Evolutionary conservation across 192 early-diverging fungal genomes (phyloP), one percentile per base, ranked within the genome.

Genomic region (Mortierella antarctica): DNA sequence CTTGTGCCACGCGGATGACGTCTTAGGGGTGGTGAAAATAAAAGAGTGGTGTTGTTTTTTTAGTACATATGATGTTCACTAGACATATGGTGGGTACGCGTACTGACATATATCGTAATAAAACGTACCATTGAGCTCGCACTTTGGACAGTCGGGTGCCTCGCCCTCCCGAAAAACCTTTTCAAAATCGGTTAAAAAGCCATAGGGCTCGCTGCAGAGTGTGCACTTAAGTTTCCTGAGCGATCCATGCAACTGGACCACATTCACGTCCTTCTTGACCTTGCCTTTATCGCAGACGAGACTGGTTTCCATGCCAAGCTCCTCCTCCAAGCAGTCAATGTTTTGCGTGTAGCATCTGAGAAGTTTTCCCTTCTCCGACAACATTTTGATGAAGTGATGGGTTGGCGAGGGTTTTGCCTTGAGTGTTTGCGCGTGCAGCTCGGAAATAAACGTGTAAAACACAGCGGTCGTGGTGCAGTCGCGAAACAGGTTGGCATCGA

Each of bases 281-380:
- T 81, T 73, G 53, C 73, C 70, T 49, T 74, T 71, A n/a, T 81
- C 82, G 23, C 78, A 74, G 15, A 80, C 75, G 12, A 83, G 62
- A 48, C 70, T 74, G 0, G 89, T 90, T 45, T 89, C 86, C 67
- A 95, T 65, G 15, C 92, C 90, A 5, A 94, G 84, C 15, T 89
- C 86, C 56, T 89, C 88, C 74, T 99, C 97, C 13, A 99, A 85
- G 71, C 93, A 92, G 71, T 99, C 98, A 67, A 98, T 98, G 82
- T 99, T 99, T 84, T 97, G 97, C 14, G 98, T 98, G 62, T 99
- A 99, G 81, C 95, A 96, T 7, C 98, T 84, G 23, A 96, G 67
- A 10, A 99, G 88, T 82, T 95, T 92, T 17, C 92, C 91, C 9
- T 82, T 76, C 21, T 93, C 89, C 20, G 92, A 87, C 4, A 99